Conservation (phyloP, 78 protist genomes). For the Dictyostelium intermedium region DNA sequence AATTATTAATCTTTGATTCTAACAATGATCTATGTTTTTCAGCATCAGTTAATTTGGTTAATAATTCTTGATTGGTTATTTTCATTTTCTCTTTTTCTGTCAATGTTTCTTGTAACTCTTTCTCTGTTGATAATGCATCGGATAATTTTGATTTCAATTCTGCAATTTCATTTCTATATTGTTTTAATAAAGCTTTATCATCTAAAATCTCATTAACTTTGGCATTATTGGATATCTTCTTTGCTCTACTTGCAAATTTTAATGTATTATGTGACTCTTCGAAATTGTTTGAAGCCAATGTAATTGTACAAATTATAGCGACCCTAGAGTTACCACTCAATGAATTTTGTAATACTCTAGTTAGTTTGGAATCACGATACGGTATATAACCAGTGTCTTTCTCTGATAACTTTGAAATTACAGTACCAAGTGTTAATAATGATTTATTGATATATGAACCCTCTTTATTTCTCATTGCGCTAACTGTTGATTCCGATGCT, state of each 20-base stretch:
- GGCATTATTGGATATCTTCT: constrained; percentile 85
- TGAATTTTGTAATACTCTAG: constrained; percentile 86
- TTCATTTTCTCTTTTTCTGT: constrained; percentile 45
- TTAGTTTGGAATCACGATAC: constrained; percentile 87
- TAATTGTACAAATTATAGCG: constrained; percentile 66
- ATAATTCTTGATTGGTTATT: constrained; percentile 7
- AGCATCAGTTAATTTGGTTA: constrained; percentile 8
- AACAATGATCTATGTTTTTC: constrained; percentile 36
- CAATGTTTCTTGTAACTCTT: background rate
- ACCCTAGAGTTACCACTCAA: constrained; percentile 88
- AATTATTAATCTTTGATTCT: constrained; percentile 69
- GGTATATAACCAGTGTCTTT: constrained; percentile 75
- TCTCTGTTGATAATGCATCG: constrained; percentile 17
- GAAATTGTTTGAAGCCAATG: constrained; percentile 46
- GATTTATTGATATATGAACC: constrained; percentile 90
- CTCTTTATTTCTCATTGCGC: constrained; percentile 84
- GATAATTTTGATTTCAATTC: constrained; percentile 54
- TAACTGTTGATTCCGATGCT: constrained; percentile 75
- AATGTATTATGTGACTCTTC: constrained; percentile 80
- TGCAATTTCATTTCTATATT: constrained; percentile 70
- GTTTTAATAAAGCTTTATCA: constrained; percentile 56
- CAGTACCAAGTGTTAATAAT: constrained; percentile 90
- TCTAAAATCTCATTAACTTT: constrained; percentile 86
- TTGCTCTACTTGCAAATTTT: constrained; percentile 92
- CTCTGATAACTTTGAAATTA: constrained; percentile 82